A percentile compares a stretch with the other conserved stretches of the same genome.
Conservation (phyloP, 257 asterid genomes). For the Fraxinus pennsylvanica region DNA sequence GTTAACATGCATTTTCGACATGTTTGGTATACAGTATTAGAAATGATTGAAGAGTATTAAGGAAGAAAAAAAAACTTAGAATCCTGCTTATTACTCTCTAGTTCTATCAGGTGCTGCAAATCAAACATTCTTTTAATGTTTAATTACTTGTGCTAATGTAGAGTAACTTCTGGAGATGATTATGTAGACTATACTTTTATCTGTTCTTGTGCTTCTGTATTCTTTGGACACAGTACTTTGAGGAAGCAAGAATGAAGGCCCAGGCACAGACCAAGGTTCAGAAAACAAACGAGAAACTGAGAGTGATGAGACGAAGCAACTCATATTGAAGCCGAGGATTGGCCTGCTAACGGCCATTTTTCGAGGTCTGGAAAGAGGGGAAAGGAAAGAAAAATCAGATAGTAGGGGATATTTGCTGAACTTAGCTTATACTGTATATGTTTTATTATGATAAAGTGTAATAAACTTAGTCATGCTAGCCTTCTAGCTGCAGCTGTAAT, state of each 20-base stretch:
- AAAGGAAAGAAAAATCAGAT: not conserved
- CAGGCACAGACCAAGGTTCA: conserved; percentile 42
- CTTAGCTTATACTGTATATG: not conserved
- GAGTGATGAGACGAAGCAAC: conserved; percentile 56
- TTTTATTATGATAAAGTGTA: not conserved
- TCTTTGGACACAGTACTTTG: conserved; percentile 33
- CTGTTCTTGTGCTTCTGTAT: not conserved
- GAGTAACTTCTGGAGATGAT: not conserved
- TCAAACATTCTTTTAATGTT: no score
- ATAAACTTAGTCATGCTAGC: not conserved
- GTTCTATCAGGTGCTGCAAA: no score
- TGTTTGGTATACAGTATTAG: not conserved
- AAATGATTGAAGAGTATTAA: not conserved
- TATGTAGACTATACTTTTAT: no score
- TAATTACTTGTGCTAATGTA: conserved; percentile 27
- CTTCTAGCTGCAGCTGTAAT: conserved; percentile 3
- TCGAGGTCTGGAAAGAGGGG: not conserved
- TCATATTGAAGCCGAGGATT: conserved; percentile 30
- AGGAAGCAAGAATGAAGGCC: conserved; percentile 45
- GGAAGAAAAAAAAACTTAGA: no score
- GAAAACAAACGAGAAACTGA: conserved; percentile 39
- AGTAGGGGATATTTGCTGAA: not conserved
- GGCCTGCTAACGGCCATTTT: conserved; percentile 7
- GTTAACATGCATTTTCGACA: not conserved
- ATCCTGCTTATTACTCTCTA: no score